Evolutionary conservation across 192 early-diverging fungal genomes (phyloP).

Genomic region (Rhizophagus sp.): DNA sequence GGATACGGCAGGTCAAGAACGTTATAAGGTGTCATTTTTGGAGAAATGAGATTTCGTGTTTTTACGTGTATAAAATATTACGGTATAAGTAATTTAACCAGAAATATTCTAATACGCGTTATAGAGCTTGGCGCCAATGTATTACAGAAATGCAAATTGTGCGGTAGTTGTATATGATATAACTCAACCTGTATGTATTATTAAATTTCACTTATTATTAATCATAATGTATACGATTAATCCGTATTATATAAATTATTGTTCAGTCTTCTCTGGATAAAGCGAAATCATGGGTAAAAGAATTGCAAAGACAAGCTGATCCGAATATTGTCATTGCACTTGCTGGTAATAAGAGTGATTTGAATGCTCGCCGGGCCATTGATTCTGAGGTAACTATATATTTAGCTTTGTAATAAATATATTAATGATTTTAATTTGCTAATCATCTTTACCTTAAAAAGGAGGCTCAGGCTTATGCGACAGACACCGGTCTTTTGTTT

Average conservation of each 20-base stretch:
- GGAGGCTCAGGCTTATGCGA: slow-evolving; percentile 67
- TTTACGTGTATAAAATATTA: not conserved
- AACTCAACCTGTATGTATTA: slow-evolving; percentile 61
- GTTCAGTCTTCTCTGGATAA: slow-evolving; percentile 64
- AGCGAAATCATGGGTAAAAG: slow-evolving; percentile 74
- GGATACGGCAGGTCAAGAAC: slow-evolving; percentile 75
- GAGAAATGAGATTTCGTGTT: not conserved
- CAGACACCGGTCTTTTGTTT: slow-evolving; percentile 63
- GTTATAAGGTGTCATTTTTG: slow-evolving; percentile 56
- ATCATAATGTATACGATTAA: not conserved
- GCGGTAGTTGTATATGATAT: slow-evolving; percentile 76
- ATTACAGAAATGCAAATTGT: slow-evolving; percentile 71
- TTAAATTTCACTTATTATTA: too few relatives aligned
- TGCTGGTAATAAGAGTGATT: slow-evolving; percentile 69
- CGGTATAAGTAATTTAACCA: too few relatives aligned
- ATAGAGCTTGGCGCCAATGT: slow-evolving; percentile 73
- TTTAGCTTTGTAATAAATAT: not conserved
- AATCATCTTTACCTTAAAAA: slow-evolving; percentile 27
- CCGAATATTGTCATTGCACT: slow-evolving; percentile 75
- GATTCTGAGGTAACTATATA: slow-evolving; percentile 53
- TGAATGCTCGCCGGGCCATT: slow-evolving; percentile 66
- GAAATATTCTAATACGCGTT: not conserved
- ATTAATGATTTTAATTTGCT: not conserved
- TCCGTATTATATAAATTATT: not conserved
- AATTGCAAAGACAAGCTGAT: slow-evolving; percentile 71